Percentiles rank a stretch among this genome's conserved stretches.
phyloP scores from a whole-genome alignment of 495 filamentous ascomycete genomes.

The Penicillium silybi region DNA sequence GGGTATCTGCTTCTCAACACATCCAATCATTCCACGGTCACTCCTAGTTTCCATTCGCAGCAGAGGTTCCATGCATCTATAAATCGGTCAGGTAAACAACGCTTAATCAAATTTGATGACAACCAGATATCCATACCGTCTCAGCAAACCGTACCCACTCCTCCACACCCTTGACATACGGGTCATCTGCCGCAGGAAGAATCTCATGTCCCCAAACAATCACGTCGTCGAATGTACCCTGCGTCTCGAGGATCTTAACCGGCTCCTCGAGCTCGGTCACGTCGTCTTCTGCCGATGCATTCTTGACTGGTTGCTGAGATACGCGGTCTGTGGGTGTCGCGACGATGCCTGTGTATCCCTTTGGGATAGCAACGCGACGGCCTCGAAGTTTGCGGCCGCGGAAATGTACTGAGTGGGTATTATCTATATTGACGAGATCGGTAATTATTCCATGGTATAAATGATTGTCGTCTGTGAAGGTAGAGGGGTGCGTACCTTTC shows the following conservation, averaged over 20 bases:
- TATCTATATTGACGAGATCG: slow-evolving; percentile 24
- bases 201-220: slow-evolving; percentile 83
- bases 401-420: slow-evolving; percentile 63
- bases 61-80: slow-evolving; percentile 33
- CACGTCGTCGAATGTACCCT: slow-evolving; percentile 69
- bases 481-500: slow-evolving; percentile 31
- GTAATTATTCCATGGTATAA: neutral
- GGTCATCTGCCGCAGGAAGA: slow-evolving; percentile 62
- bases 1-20: neutral
- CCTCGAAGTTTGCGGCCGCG: slow-evolving; percentile 79
- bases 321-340: slow-evolving; percentile 36
- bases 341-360: slow-evolving; percentile 62
- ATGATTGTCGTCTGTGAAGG: neutral
- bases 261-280: slow-evolving; percentile 41
- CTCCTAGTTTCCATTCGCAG: neutral
- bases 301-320: slow-evolving; percentile 29
- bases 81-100: neutral
- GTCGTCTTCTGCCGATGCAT: slow-evolving; percentile 37
- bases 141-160: slow-evolving; percentile 84
- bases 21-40: neutral
- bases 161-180: slow-evolving; percentile 64
- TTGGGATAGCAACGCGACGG: slow-evolving; percentile 61
- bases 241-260: slow-evolving; percentile 58
- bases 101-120: neutral
- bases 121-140: slow-evolving; percentile 36